phyloP scores from a whole-genome alignment of 2,329 filamentous ascomycete genomes.

The Alternaria rosae region DNA sequence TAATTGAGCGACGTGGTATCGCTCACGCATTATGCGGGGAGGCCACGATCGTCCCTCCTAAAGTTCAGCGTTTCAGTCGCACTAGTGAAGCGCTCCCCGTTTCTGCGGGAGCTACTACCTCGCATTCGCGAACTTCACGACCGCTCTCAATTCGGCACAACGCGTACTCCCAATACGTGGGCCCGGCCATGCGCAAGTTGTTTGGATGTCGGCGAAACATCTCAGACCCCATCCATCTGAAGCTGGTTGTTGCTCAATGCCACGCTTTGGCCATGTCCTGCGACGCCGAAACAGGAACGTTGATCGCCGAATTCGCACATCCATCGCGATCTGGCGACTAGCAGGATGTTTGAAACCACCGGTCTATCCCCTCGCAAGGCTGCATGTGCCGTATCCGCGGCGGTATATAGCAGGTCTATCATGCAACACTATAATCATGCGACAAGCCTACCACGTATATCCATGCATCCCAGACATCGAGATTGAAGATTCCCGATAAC shows the following conservation, averaged over 20 bases:
- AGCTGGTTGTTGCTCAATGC: background rate
- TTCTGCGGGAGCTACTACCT: background rate
- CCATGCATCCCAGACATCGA: slow-evolving; percentile 6
- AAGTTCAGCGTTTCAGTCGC: background rate
- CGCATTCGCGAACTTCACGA: background rate
- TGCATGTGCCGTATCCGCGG: background rate
- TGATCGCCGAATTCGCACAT: slow-evolving; percentile 1
- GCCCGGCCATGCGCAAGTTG: background rate
- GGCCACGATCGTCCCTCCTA: background rate
- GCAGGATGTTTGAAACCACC: background rate
- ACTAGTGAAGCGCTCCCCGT: slow-evolving; percentile 1
- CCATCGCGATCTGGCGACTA: slow-evolving; percentile 6
- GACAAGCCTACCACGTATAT: slow-evolving; percentile 8
- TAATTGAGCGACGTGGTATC: background rate
- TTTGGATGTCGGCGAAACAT: background rate
- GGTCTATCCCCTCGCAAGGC: background rate
- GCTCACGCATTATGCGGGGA: background rate
- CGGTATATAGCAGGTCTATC: background rate
- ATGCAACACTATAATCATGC: slow-evolving; percentile 3
- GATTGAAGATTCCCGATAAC: background rate
- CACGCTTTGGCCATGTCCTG: background rate
- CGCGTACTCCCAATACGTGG: background rate
- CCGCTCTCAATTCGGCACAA: background rate
- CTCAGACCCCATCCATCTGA: background rate
- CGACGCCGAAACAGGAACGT: background rate